Percentiles rank a stretch among this genome's conserved stretches.
phyloP scores from a whole-genome alignment of 345 rosid genomes.

The Eucalyptus cloeziana region DNA sequence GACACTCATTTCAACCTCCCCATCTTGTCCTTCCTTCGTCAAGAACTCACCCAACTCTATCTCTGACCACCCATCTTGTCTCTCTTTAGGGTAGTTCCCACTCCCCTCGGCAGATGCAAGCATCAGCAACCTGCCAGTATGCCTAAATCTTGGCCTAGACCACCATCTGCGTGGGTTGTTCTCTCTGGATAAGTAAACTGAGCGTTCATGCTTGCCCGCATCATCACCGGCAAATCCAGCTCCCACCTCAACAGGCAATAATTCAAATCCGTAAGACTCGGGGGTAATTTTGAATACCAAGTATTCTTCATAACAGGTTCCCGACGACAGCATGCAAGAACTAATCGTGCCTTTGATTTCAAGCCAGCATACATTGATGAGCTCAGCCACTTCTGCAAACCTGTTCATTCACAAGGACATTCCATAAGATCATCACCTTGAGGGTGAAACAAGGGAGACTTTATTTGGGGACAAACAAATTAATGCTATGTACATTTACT shows the following conservation, averaged over 20 bases:
- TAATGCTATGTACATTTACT: background rate
- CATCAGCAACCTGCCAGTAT: background rate
- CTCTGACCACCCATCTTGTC: constrained; percentile 6
- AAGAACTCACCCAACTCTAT: constrained; percentile 11
- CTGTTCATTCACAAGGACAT: background rate
- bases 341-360: background rate
- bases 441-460: background rate
- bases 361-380: background rate
- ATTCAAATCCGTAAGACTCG: background rate
- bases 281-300: constrained; percentile 7
- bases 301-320: background rate
- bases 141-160: background rate
- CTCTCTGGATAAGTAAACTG: background rate
- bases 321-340: background rate
- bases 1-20: constrained; percentile 1
- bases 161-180: background rate
- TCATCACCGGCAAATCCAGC: background rate
- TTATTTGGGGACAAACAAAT: background rate
- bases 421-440: background rate
- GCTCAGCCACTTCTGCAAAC: background rate
- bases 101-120: background rate
- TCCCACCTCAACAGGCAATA: background rate
- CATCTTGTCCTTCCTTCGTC: background rate
- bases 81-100: background rate
- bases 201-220: background rate